Evolutionary conservation across 306 rosid species (phyloP), one percentile per base, ranked within the genome.

Genomic region (Oxytropis ochrocephala): DNA sequence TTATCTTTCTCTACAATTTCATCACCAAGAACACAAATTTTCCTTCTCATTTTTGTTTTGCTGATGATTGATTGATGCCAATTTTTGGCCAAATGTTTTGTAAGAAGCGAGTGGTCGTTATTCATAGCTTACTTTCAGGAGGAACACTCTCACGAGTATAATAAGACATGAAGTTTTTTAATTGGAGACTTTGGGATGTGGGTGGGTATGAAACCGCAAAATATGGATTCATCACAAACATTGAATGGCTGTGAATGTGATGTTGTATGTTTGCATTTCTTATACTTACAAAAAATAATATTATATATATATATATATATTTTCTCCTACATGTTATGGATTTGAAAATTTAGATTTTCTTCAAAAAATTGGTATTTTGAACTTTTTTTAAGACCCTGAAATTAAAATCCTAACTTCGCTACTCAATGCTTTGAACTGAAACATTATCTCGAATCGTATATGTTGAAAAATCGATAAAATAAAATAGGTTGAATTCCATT

Each of bases 81-180:
- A 66, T 44, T 68, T 67, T 76, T 67, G 63, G 64, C 78, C 67
- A 74, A 39, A 19, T 74, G 2, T 51, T 75, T 73, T 68, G 68
- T 29, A 36, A 6, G 32, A 43, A 75, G 66, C 19, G 64, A 68
- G 73, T 80, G 95, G 89, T 75, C 55, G 76, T 65, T 56, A 86
- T 76, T 77, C 19, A 69, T 70, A 70, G 84, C 92, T 54, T 43
- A 61, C 47, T 84, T 92, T 82, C 41, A 72, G 93, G 88, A 81
- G 91, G 89, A 79, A 78, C 64, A 47, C 44, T 70, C 16, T 69
- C 33, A 73, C 80, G 64, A 75, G 72, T 79, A 44, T 36, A 7
- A 7, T 51, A 62, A 58, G 74, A 47, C 66, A 47, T 59, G 59
- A 56, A 33, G 69, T 33, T 44, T 30, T 65, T 74, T 36, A 69